These are phyloP conservation scores for Hypoxylon sp. DNA, from an alignment of 2,329 filamentous ascomycete genomes.

Conservation along the genomic window DNA sequence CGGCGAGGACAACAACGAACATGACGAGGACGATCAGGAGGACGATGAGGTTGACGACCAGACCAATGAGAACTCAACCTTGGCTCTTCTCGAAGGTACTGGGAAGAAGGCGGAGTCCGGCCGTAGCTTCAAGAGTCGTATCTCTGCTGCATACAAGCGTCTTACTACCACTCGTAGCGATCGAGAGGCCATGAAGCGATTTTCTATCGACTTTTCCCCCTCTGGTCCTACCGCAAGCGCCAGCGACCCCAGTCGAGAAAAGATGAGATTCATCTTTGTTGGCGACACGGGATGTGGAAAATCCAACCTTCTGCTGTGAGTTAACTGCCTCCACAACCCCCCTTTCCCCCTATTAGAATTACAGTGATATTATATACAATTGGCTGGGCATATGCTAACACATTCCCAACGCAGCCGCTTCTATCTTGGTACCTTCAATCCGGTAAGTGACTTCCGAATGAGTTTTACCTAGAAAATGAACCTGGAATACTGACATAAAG, in stretches of 20 bases:
- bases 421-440: constrained; percentile 46
- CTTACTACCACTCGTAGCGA: constrained; percentile 26
- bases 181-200: constrained; percentile 8
- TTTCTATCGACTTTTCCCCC: constrained; percentile 25
- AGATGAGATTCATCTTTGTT: constrained; percentile 52
- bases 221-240: constrained; percentile 39
- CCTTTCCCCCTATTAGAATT: neutral
- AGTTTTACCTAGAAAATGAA: neutral
- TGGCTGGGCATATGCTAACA: constrained; percentile 7
- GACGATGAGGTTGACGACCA: constrained; percentile 47
- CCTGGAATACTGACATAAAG: neutral
- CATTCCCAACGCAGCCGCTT: constrained; percentile 45
- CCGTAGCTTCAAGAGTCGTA: constrained; percentile 37
- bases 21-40: constrained; percentile 39
- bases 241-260: constrained; percentile 39
- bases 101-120: constrained; percentile 28
- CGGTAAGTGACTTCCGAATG: constrained; percentile 27
- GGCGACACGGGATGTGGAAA: constrained; percentile 51
- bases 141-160: constrained; percentile 43
- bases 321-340: too few species aligned
- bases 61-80: constrained; percentile 28
- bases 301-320: constrained; percentile 50
- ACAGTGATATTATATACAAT: neutral
- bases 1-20: constrained; percentile 22
- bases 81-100: constrained; percentile 5